A percentile compares a stretch with the other conserved stretches of the same genome.
Conservation (phyloP, 352 stramenopile species). For the Phytopythium mirpurense region DNA sequence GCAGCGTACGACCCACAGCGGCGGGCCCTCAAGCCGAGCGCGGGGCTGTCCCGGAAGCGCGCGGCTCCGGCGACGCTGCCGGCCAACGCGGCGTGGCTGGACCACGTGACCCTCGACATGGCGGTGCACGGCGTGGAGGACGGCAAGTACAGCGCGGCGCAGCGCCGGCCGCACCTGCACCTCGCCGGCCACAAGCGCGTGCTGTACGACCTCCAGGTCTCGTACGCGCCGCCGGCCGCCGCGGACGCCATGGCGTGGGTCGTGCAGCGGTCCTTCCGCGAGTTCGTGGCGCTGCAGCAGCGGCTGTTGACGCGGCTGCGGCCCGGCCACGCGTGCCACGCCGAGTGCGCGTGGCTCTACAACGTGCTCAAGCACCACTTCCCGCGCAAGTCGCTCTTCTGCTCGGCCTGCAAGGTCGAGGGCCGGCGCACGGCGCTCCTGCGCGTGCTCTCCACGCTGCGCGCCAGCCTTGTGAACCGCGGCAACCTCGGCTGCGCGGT, state of each 20-base stretch:
- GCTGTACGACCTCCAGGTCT: slow-evolving; percentile 24
- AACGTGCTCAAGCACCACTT: slow-evolving; percentile 33
- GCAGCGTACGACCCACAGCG: too few species aligned
- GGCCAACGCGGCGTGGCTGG: slow-evolving; percentile 27
- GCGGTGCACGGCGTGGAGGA: slow-evolving; percentile 8
- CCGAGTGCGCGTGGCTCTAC: slow-evolving; percentile 34
- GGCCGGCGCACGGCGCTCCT: slow-evolving; percentile 20
- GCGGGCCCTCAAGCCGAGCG: too few species aligned
- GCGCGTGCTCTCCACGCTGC: slow-evolving; percentile 20
- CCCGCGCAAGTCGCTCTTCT: slow-evolving; percentile 21
- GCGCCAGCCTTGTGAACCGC: slow-evolving; percentile 23
- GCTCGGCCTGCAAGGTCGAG: slow-evolving; percentile 18
- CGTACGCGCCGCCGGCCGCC: slow-evolving; percentile 8
- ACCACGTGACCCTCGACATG: slow-evolving; percentile 27
- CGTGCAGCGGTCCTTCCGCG: slow-evolving; percentile 27
- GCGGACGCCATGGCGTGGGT: slow-evolving; percentile 17
- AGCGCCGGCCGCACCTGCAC: slow-evolving; percentile 2
- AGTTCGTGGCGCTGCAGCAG: slow-evolving; percentile 40
- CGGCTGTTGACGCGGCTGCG: slow-evolving; percentile 16
- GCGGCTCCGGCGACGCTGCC: slow-evolving; percentile 25
- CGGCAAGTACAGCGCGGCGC: background rate
- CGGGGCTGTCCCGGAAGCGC: too few species aligned
- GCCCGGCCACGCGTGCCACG: slow-evolving; percentile 18
- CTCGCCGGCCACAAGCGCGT: slow-evolving; percentile 20
- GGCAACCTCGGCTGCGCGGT: slow-evolving; percentile 26